Evolutionary conservation across 352 stramenopile species (phyloP).

Genomic region (Phytophthora quininea): DNA sequence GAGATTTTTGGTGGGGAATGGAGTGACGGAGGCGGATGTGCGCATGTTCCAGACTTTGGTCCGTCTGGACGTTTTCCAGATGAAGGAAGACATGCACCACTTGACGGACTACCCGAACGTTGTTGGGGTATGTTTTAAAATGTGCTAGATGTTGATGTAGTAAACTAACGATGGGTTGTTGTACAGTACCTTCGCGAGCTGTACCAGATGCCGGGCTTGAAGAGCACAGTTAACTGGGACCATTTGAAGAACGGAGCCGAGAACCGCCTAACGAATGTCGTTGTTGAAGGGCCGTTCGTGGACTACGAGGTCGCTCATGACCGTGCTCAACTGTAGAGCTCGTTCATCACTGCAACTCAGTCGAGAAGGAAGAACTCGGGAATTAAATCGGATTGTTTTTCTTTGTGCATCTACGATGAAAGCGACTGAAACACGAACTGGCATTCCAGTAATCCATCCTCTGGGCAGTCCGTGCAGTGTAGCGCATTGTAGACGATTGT

Average conservation of each 20-base stretch:
- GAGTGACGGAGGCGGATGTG: neutral
- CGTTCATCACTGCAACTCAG: neutral
- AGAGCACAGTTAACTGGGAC: slow-evolving; percentile 76
- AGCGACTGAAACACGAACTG: slow-evolving; percentile 88
- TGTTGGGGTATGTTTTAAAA: neutral
- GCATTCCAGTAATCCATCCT: slow-evolving; percentile 91
- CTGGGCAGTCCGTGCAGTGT: slow-evolving; percentile 92
- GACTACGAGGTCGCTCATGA: slow-evolving; percentile 37
- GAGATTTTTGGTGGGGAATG: neutral
- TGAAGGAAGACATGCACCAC: neutral
- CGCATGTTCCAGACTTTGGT: neutral
- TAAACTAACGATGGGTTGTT: too few relatives aligned
- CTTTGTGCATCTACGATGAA: slow-evolving; percentile 20
- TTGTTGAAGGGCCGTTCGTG: slow-evolving; percentile 57
- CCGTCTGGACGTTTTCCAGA: neutral
- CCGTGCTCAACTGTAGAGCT: slow-evolving; percentile 14
- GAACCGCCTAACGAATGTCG: slow-evolving; percentile 70
- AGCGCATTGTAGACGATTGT: slow-evolving; percentile 89
- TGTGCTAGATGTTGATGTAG: neutral
- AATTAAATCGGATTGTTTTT: neutral
- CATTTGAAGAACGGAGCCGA: slow-evolving; percentile 91
- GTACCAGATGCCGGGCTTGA: slow-evolving; percentile 83
- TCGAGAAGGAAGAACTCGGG: too few relatives aligned
- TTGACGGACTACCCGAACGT: neutral
- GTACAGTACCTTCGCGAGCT: slow-evolving; percentile 52